Evolutionary conservation across 2,329 filamentous ascomycete genomes (phyloP).

Genomic region (Paradendryphiella salina): DNA sequence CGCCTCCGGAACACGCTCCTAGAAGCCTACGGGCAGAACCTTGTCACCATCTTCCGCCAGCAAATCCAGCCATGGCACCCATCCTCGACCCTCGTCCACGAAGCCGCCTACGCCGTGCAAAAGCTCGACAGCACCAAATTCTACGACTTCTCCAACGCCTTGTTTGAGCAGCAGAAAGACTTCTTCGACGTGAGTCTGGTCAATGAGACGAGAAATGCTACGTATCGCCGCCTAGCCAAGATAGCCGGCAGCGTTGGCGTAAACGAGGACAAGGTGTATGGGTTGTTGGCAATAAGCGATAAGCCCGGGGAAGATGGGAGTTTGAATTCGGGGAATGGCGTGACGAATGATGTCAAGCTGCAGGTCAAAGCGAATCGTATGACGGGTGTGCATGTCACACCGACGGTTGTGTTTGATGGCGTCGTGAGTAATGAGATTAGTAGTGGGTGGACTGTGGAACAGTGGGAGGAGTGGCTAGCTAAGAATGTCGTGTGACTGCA

Average conservation of each 20-base stretch:
- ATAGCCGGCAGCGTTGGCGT: slow-evolving; percentile 72
- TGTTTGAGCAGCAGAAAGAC: slow-evolving; percentile 70
- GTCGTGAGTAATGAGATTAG: slow-evolving; percentile 78
- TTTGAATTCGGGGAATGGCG: slow-evolving; percentile 77
- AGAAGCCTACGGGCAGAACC: slow-evolving; percentile 61
- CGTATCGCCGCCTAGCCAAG: slow-evolving; percentile 76
- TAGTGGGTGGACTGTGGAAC: slow-evolving; percentile 74
- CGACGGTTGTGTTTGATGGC: slow-evolving; percentile 86
- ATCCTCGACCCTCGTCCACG: slow-evolving; percentile 69
- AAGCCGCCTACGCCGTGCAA: slow-evolving; percentile 81
- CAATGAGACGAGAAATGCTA: slow-evolving; percentile 80
- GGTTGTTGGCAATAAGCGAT: slow-evolving; percentile 68
- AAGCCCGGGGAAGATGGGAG: slow-evolving; percentile 67
- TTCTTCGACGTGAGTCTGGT: slow-evolving; percentile 88
- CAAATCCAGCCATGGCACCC: slow-evolving; percentile 97
- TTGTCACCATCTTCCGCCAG: slow-evolving; percentile 83
- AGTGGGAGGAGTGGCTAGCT: slow-evolving; percentile 84
- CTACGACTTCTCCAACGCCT: slow-evolving; percentile 73
- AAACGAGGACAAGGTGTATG: slow-evolving; percentile 69
- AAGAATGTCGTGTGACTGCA: slow-evolving; percentile 61
- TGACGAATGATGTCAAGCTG: slow-evolving; percentile 84
- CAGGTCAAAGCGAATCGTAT: slow-evolving; percentile 78
- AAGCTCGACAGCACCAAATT: slow-evolving; percentile 71
- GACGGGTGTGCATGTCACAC: slow-evolving; percentile 85
- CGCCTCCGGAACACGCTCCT: slow-evolving; percentile 67